These are phyloP conservation scores for Zygosaccharomyces kombuchaensis DNA, from an alignment of 805 yeast genomes.

Conservation along the genomic window DNA sequence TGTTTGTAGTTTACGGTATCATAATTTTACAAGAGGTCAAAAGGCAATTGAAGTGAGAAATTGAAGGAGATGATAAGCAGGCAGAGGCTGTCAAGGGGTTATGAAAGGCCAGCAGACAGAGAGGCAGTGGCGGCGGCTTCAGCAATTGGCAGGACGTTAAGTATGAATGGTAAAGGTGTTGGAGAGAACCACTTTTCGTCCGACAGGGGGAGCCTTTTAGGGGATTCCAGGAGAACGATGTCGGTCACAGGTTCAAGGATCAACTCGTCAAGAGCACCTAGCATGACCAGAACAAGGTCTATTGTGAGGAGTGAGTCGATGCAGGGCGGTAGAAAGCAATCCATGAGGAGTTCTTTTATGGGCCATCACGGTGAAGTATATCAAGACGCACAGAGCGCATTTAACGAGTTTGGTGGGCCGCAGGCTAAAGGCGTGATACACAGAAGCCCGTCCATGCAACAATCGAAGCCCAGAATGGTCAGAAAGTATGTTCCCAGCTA, in stretches of 20 bases:
- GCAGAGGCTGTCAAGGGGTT: slow-evolving; percentile 15
- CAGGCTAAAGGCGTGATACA: slow-evolving; percentile 29
- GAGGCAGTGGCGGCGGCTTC: slow-evolving; percentile 64
- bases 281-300: slow-evolving; percentile 10
- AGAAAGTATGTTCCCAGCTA: slow-evolving; percentile 73
- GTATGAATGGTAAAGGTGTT: slow-evolving; percentile 28
- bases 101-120: slow-evolving; percentile 34
- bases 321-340: neutral
- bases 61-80: slow-evolving; percentile 12
- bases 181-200: slow-evolving; percentile 26
- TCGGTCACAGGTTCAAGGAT: slow-evolving; percentile 15
- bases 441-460: slow-evolving; percentile 22
- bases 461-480: slow-evolving; percentile 41
- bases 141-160: slow-evolving; percentile 48
- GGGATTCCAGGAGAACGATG: slow-evolving; percentile 11
- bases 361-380: slow-evolving; percentile 1
- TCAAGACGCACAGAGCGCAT: slow-evolving; percentile 31
- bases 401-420: slow-evolving; percentile 34
- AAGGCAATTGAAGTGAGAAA: neutral
- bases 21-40: neutral
- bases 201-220: slow-evolving; percentile 17
- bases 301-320: slow-evolving; percentile 4
- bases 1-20: neutral
- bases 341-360: slow-evolving; percentile 5
- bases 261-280: slow-evolving; percentile 8